phyloP scores from a whole-genome alignment of 1,284 basidiomycete species.

The Leccinum griseonigrum region DNA sequence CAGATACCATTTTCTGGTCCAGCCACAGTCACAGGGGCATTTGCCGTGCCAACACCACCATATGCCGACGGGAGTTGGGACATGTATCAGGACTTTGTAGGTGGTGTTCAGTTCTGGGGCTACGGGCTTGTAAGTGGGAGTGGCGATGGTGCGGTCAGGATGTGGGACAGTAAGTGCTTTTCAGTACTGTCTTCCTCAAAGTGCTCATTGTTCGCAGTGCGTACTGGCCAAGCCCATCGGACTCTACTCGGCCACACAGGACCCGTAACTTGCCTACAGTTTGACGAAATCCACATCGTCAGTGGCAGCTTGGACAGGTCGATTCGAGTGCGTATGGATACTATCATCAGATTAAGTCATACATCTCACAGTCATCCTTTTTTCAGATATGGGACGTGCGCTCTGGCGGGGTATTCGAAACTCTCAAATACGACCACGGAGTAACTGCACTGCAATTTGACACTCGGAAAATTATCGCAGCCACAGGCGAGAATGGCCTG shows the following conservation, averaged over 20 bases:
- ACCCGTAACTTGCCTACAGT: slow-evolving; percentile 93
- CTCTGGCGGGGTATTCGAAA: slow-evolving; percentile 85
- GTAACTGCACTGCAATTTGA: slow-evolving; percentile 96
- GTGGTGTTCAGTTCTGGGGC: slow-evolving; percentile 98
- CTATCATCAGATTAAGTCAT: background rate
- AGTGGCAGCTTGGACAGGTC: slow-evolving; percentile 94
- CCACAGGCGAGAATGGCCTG: slow-evolving; percentile 91
- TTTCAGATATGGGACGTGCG: slow-evolving; percentile 94
- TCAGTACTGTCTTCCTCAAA: slow-evolving; percentile 2
- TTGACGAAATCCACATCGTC: slow-evolving; percentile 93
- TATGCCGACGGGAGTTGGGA: slow-evolving; percentile 91
- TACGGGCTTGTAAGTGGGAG: slow-evolving; percentile 96
- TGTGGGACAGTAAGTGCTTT: slow-evolving; percentile 92
- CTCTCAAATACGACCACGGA: slow-evolving; percentile 87
- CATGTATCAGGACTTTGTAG: slow-evolving; percentile 97
- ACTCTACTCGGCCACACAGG: slow-evolving; percentile 93
- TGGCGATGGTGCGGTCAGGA: slow-evolving; percentile 94
- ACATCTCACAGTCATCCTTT: slow-evolving; percentile 1
- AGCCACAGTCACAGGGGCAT: slow-evolving; percentile 60
- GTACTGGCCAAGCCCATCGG: slow-evolving; percentile 95
- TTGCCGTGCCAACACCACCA: slow-evolving; percentile 83
- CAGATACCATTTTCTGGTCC: slow-evolving; percentile 51
- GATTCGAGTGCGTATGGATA: slow-evolving; percentile 62
- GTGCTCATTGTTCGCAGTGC: slow-evolving; percentile 57
- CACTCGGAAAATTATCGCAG: slow-evolving; percentile 89